Evolutionary conservation across 2,329 filamentous ascomycete species (phyloP), one percentile per base, ranked within the genome.

Genomic region (Penicillium fuscoglaucum): DNA sequence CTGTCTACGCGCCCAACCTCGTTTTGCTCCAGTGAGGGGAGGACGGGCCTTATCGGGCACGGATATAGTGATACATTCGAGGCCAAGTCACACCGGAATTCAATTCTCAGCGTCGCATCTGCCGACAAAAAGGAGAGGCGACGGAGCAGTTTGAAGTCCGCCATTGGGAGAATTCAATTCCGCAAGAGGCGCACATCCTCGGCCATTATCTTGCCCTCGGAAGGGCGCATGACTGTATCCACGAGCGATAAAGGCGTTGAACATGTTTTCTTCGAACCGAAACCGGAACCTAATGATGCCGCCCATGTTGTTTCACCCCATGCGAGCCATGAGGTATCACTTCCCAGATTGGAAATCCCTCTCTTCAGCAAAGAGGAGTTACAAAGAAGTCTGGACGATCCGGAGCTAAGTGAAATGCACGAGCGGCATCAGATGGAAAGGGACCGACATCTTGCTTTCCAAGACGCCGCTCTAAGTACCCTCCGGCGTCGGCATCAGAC

Each of bases 1-100:
- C 61, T 72, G 6, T 77, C 74, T 6, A 77, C 75, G 8, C 72
- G 74, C 19, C 76, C 74, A 10, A 76, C 75, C 6, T 76, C 74
- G 4, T 76, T 68, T 53, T 73, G 72, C 58, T 75, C 73, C 4
- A 72, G 60, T 44, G 74, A 77, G 52, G 72, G 69, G 33, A 70
- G 65, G 19, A 43, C 63, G 6, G 56, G 61, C 0, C 61, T 58
- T 17, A 31, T 54, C 5, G 65, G 64, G 26, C 48, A 58, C 19
- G 65, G 65, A 31, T 61, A 58, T 29, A 47, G 60, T 26, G 66
- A 61, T 15, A 50, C 63, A 15, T 43, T 65, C 6, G 52, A 61
- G 8, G 55, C 55, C 6, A 57, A 48, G n/a, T 55, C 41, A 17
- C 62, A 67, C 48, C 68, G 62, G 29, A 62, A 62, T 53, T 76